Percentiles rank a stretch among this genome's conserved stretches.
phyloP scores from a whole-genome alignment of 257 asterid species.

The Solanum piurae region DNA sequence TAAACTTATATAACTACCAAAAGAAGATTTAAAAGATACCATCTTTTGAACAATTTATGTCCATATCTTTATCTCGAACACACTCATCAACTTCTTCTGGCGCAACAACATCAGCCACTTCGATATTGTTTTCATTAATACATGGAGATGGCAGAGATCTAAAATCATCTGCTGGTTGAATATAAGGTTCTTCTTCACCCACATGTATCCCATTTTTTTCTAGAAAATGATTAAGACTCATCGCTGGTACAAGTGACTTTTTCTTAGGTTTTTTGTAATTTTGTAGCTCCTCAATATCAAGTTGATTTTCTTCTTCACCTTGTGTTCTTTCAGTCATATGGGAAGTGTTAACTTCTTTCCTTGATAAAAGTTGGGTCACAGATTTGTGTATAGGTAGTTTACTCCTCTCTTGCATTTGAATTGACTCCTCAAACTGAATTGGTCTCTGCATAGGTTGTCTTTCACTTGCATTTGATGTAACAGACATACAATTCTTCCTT shows the following conservation, averaged over 20 bases:
- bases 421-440: neutral
- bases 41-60: neutral
- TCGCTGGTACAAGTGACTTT: neutral
- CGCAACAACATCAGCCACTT: neutral
- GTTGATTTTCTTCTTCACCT: no score
- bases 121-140: neutral
- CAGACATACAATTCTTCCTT: no score
- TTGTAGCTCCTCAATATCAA: neutral
- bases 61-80: neutral
- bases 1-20: neutral
- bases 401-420: neutral
- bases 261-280: no score
- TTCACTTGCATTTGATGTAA: no score
- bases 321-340: neutral
- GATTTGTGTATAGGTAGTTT: neutral
- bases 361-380: neutral
- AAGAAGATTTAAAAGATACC: no score
- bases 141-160: neutral
- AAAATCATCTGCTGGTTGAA: neutral
- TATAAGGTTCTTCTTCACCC: neutral
- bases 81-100: neutral
- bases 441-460: no score
- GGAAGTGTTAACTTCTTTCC: neutral
- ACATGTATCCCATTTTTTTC: neutral
- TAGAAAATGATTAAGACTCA: neutral